Conservation (phyloP, 148 eudicot genomes). For the Camellia lanceoleosa region DNA sequence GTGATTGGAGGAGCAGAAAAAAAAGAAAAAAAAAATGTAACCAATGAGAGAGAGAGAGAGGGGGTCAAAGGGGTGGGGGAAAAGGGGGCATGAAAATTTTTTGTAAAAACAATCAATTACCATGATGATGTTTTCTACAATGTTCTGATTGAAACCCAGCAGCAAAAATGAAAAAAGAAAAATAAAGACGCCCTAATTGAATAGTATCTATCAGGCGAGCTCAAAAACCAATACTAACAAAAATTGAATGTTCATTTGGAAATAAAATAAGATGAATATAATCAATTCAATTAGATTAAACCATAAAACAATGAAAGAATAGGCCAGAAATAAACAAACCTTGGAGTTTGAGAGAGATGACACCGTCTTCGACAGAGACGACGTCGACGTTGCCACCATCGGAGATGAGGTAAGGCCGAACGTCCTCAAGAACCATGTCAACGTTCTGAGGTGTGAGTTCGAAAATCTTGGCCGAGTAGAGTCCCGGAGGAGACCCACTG, state of each 20-base stretch:
- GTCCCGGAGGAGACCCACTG: slow-evolving; percentile 14
- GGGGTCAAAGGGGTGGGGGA: no score
- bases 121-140: no score
- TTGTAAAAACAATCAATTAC: no score
- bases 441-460: slow-evolving; percentile 67
- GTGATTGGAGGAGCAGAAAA: no score
- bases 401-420: slow-evolving; percentile 82
- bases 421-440: slow-evolving; percentile 75
- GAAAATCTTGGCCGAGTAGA: slow-evolving; percentile 35
- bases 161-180: no score
- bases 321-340: slow-evolving; percentile 28
- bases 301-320: background rate
- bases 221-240: background rate
- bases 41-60: no score
- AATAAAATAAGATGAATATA: background rate
- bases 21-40: no score
- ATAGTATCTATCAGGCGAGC: background rate
- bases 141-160: background rate
- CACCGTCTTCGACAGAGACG: slow-evolving; percentile 73
- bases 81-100: no score
- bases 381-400: slow-evolving; percentile 95
- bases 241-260: background rate
- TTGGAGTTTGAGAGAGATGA: slow-evolving; percentile 74
- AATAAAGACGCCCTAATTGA: background rate
- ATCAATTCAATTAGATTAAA: background rate